phyloP scores from a whole-genome alignment of 805 yeast species.

The Saccharomycopsis sp. region DNA sequence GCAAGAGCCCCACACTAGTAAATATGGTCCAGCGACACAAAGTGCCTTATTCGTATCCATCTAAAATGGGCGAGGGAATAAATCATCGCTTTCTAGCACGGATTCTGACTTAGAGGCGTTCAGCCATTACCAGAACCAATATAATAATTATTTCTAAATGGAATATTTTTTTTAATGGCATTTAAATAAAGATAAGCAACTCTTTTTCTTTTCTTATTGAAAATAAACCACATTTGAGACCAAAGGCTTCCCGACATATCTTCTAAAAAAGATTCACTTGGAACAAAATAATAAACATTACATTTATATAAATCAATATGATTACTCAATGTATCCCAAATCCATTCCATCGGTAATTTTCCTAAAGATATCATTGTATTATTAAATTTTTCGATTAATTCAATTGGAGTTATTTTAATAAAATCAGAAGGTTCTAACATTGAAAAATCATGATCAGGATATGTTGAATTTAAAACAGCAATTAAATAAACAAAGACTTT shows the following conservation, averaged over 20 bases:
- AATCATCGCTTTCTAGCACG: conserved; percentile 14
- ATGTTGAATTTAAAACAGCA: conserved; percentile 82
- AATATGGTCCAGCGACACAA: no score
- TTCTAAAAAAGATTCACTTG: conserved; percentile 49
- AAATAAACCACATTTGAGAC: conserved; percentile 84
- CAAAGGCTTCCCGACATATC: conserved; percentile 55
- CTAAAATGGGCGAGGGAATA: no score
- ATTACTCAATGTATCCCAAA: conserved; percentile 81
- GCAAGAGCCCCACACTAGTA: no score
- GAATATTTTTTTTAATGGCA: conserved; percentile 25
- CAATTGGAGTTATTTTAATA: conserved; percentile 37
- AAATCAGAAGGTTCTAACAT: conserved; percentile 74
- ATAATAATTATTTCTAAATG: conserved; percentile 13
- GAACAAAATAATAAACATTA: conserved; percentile 27
- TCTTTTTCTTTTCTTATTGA: conserved; percentile 82
- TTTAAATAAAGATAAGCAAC: conserved; percentile 78
- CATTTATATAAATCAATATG: conserved; percentile 60
- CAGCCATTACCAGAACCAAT: conserved; percentile 3
- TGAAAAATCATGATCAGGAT: conserved; percentile 93
- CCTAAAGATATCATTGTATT: conserved; percentile 65
- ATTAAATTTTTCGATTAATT: conserved; percentile 58
- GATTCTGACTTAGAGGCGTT: no score
- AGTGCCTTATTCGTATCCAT: conserved; percentile 11
- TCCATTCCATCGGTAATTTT: conserved; percentile 47
- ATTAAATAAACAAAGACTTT: conserved; percentile 85